These are phyloP conservation scores for Penicillium turbatum DNA, from an alignment of 495 filamentous ascomycete genomes.

Conservation along the genomic window DNA sequence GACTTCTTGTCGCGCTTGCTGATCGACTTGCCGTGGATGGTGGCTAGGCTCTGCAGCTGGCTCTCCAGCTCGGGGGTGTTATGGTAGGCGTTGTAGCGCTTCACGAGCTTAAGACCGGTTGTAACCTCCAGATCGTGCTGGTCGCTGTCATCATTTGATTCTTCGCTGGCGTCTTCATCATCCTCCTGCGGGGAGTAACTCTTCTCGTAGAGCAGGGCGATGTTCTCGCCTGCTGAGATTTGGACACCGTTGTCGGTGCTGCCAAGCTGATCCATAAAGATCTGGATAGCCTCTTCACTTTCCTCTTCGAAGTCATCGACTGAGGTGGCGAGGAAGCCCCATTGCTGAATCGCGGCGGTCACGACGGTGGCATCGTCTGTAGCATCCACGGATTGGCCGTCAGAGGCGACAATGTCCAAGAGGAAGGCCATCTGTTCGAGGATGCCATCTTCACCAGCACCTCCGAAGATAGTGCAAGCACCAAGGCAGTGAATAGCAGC, in stretches of 20 bases:
- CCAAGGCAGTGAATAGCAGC: slow-evolving; percentile 72
- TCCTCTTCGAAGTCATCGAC: slow-evolving; percentile 74
- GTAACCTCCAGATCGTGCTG: slow-evolving; percentile 46
- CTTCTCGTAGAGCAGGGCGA: slow-evolving; percentile 86
- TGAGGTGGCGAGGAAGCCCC: slow-evolving; percentile 81
- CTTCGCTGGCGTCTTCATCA: slow-evolving; percentile 55
- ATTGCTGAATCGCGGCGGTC: slow-evolving; percentile 76
- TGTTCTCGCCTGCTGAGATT: slow-evolving; percentile 82
- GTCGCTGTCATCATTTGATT: slow-evolving; percentile 42
- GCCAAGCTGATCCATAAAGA: slow-evolving; percentile 85
- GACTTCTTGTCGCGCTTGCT: slow-evolving; percentile 75
- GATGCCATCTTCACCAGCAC: slow-evolving; percentile 64
- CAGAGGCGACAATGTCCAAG: slow-evolving; percentile 79
- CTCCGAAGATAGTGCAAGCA: slow-evolving; percentile 71
- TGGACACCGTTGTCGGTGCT: slow-evolving; percentile 73
- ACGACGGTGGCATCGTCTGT: slow-evolving; percentile 73
- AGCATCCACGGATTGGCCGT: slow-evolving; percentile 72
- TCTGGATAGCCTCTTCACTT: slow-evolving; percentile 72
- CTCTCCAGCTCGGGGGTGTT: slow-evolving; percentile 51
- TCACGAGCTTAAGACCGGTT: slow-evolving; percentile 58
- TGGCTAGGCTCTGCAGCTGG: slow-evolving; percentile 50
- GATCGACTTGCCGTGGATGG: slow-evolving; percentile 62
- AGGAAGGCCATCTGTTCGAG: slow-evolving; percentile 78
- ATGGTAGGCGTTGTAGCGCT: slow-evolving; percentile 54
- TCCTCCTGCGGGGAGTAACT: slow-evolving; percentile 59